phyloP scores from a whole-genome alignment of 176 grass and related monocot species.

The Carex cristatella region DNA sequence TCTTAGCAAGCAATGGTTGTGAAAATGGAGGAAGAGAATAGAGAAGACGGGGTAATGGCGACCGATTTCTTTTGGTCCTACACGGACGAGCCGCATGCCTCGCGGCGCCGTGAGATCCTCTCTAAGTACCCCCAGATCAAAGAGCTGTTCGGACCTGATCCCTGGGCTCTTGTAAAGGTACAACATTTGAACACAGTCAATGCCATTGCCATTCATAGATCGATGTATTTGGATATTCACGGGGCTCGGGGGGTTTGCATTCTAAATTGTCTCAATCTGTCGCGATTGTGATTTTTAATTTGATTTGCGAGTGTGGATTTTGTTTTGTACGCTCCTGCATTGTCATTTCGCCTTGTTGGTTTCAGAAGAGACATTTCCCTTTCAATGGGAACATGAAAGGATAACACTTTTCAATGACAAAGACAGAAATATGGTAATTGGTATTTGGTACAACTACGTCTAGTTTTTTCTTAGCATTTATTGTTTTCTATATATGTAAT shows the following conservation, averaged over 20 bases:
- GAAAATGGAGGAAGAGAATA: constrained; percentile 24
- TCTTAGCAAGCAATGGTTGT: constrained; percentile 23
- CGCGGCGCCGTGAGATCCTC: constrained; percentile 85
- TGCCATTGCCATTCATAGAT: background rate
- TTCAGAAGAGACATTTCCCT: background rate
- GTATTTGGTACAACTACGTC: background rate
- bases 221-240: background rate
- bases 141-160: constrained; percentile 95
- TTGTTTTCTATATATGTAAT: background rate
- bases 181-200: background rate
- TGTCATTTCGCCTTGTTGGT: background rate
- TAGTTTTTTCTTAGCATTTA: background rate
- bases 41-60: constrained; percentile 75
- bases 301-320: background rate
- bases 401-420: constrained; percentile 11
- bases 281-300: background rate
- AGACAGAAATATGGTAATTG: background rate
- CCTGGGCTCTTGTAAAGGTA: constrained; percentile 79
- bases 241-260: background rate
- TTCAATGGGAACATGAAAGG: background rate
- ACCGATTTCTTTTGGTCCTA: constrained; percentile 99
- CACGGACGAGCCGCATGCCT: constrained; percentile 96
- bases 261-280: background rate
- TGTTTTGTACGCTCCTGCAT: background rate
- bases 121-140: constrained; percentile 86